Evolutionary conservation across 305 asterid genomes (phyloP).

Genomic region (Fraxinus latifolia): DNA sequence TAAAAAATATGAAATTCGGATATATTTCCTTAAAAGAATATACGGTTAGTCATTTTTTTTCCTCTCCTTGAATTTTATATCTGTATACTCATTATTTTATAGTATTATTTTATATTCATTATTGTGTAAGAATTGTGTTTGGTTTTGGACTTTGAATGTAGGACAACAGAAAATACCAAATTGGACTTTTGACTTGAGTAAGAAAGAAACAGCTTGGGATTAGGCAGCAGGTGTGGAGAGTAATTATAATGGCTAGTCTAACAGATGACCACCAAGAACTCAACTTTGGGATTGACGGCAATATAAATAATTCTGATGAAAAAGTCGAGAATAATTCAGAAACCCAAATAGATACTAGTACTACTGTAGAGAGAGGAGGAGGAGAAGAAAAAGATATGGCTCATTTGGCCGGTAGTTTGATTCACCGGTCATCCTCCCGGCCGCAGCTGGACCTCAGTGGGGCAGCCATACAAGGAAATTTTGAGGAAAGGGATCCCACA

Average conservation of each 20-base stretch:
- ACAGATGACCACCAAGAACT: slow-evolving; percentile 55
- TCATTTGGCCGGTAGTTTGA: slow-evolving; percentile 54
- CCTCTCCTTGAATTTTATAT: neutral
- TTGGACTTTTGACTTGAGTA: slow-evolving; percentile 35
- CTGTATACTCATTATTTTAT: neutral
- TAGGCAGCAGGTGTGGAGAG: slow-evolving; percentile 43
- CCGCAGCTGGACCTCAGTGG: slow-evolving; percentile 92
- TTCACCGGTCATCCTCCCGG: slow-evolving; percentile 77
- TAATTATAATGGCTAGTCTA: slow-evolving; percentile 55
- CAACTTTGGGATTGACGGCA: slow-evolving; percentile 54
- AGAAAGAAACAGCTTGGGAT: slow-evolving; percentile 30
- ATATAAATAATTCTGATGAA: slow-evolving; percentile 34
- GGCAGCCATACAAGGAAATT: slow-evolving; percentile 95
- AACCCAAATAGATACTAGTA: slow-evolving; percentile 17
- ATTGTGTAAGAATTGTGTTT: neutral
- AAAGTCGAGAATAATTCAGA: slow-evolving; percentile 22
- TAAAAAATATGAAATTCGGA: neutral
- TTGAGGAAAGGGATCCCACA: slow-evolving; percentile 86
- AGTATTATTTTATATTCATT: neutral
- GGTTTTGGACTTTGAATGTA: slow-evolving; percentile 33
- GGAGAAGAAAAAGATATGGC: slow-evolving; percentile 61
- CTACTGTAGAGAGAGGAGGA: slow-evolving; percentile 29
- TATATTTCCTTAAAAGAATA: neutral
- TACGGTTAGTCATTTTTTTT: neutral
- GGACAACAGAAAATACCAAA: slow-evolving; percentile 28